Evolutionary conservation across 495 filamentous ascomycete species (phyloP).

Genomic region (Talaromyces trachyspermus): DNA sequence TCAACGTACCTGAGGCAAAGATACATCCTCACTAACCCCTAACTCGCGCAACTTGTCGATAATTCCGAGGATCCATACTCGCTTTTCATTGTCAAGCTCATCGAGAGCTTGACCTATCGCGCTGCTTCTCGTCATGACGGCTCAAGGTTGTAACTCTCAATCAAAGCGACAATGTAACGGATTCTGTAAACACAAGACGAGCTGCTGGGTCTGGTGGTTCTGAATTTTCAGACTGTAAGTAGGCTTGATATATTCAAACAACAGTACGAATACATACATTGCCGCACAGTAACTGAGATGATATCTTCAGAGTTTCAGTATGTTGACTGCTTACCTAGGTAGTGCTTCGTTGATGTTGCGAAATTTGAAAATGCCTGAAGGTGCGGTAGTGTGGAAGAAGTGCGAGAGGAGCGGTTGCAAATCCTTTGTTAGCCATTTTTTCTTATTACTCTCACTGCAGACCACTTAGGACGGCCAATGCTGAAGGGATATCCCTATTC

Average conservation of each 20-base stretch:
- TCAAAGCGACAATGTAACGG: neutral
- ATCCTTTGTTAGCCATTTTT: too few relatives aligned
- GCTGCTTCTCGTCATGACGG: too few relatives aligned
- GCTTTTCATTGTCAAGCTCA: slow-evolving; percentile 8
- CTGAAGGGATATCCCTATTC: too few relatives aligned
- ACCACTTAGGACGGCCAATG: too few relatives aligned
- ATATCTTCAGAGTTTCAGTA: neutral
- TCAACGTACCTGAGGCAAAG: slow-evolving; percentile 28
- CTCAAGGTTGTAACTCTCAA: neutral
- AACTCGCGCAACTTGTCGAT: slow-evolving; percentile 30
- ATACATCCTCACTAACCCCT: slow-evolving; percentile 26
- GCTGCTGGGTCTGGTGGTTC: neutral
- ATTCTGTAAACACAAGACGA: neutral
- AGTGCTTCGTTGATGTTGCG: neutral
- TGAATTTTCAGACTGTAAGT: neutral
- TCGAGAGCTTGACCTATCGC: neutral
- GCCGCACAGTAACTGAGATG: neutral
- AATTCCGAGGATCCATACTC: slow-evolving; percentile 15
- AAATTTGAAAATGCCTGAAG: too few relatives aligned
- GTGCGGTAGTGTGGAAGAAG: too few relatives aligned
- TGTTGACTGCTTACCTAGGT: neutral
- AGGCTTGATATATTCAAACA: neutral
- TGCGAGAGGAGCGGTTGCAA: too few relatives aligned
- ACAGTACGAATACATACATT: neutral
- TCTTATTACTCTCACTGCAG: too few relatives aligned